phyloP scores from a whole-genome alignment of 164 flowering plant genomes.

The Magnolia sinica region DNA sequence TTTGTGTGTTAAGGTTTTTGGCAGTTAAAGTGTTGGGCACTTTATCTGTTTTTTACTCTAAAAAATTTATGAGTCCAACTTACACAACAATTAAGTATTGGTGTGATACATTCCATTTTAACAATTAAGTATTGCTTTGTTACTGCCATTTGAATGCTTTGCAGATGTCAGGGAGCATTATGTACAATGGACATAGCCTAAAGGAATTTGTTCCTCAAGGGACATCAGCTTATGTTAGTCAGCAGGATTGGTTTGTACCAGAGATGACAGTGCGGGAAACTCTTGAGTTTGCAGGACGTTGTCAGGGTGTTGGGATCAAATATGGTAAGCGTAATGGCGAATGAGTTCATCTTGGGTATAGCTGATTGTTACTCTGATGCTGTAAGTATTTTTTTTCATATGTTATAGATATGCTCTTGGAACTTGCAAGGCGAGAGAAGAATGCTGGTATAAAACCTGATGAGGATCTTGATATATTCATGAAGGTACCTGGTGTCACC shows the following conservation, averaged over 20 bases:
- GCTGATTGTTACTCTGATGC: neutral
- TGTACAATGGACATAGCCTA: conserved; percentile 74
- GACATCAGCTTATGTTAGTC: conserved; percentile 90
- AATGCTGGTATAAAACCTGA: conserved; percentile 79
- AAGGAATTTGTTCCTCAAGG: conserved; percentile 81
- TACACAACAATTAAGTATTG: too few species aligned
- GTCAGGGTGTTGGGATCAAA: conserved; percentile 92
- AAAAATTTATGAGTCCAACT: too few species aligned
- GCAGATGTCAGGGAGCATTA: conserved; percentile 75
- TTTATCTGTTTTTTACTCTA: neutral
- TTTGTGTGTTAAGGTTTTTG: neutral
- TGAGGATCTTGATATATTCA: conserved; percentile 95
- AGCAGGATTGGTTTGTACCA: conserved; percentile 80
- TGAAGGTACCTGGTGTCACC: conserved; percentile 60
- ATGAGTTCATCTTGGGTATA: neutral
- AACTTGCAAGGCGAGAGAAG: conserved; percentile 93
- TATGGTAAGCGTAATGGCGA: conserved; percentile 45
- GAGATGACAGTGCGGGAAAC: conserved; percentile 98
- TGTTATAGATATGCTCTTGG: conserved; percentile 83
- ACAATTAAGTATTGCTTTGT: neutral
- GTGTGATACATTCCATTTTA: too few species aligned
- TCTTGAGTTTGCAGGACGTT: conserved; percentile 77
- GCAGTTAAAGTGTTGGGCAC: neutral
- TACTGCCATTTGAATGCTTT: conserved; percentile 3
- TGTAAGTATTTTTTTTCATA: neutral